phyloP scores from a whole-genome alignment of 2,329 filamentous ascomycete species.

The Fusarium brevicatenulatum region DNA sequence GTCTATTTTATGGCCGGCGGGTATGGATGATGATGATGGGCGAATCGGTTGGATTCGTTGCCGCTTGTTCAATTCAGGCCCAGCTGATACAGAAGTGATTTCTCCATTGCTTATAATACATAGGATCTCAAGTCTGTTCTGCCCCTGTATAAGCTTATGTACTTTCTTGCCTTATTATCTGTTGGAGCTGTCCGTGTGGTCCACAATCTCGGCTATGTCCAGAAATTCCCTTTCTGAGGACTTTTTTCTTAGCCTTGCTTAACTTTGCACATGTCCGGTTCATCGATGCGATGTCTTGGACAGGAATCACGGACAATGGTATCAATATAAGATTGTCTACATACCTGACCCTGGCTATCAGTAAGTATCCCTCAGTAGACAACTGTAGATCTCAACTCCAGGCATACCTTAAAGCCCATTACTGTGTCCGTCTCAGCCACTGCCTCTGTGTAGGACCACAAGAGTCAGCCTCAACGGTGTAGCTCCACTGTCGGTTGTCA shows the following conservation, averaged over 20 bases:
- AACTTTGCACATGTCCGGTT: background rate
- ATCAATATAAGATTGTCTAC: background rate
- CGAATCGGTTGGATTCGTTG: constrained; percentile 26
- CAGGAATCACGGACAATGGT: background rate
- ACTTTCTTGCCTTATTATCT: background rate
- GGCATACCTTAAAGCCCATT: background rate
- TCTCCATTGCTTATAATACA: background rate
- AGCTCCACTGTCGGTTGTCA: constrained; percentile 15
- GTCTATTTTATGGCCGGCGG: constrained; percentile 16
- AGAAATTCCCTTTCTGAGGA: constrained; percentile 17
- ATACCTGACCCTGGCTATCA: constrained; percentile 4
- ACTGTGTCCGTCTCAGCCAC: background rate
- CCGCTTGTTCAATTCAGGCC: background rate
- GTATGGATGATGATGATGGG: constrained; percentile 25
- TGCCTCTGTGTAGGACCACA: background rate
- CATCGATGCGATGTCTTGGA: background rate
- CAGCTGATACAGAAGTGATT: background rate
- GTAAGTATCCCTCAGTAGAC: background rate
- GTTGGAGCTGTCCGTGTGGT: constrained; percentile 11
- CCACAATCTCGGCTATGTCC: constrained; percentile 34
- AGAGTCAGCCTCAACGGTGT: constrained; percentile 15
- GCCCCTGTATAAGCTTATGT: background rate
- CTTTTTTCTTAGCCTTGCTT: background rate
- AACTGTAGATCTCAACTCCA: constrained; percentile 2
- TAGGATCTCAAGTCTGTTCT: background rate